Conservation (phyloP, 1,284 basidiomycete species). For the Psilocybe mexicana region DNA sequence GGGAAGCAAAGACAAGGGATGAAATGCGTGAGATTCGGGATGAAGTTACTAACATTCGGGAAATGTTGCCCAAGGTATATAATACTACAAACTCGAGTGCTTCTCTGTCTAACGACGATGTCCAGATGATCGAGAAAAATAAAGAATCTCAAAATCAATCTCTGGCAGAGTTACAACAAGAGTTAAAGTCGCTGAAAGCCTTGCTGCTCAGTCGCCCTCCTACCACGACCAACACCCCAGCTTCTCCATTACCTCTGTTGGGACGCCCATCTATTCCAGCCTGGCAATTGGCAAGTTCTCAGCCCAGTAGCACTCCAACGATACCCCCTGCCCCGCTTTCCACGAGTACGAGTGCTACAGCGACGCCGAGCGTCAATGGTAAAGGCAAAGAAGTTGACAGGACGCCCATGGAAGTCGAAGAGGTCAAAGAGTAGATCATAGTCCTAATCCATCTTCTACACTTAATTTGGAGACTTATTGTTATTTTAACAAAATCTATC, state of each 20-base stretch:
- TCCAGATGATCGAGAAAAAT: constrained; percentile 93
- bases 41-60: constrained; percentile 88
- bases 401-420: neutral
- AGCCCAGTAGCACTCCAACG: constrained; percentile 17
- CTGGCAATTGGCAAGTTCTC: constrained; percentile 63
- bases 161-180: constrained; percentile 85
- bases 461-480: neutral
- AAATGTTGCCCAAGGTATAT: constrained; percentile 86
- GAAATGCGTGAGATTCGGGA: constrained; percentile 93
- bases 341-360: constrained; percentile 9
- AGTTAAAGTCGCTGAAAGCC: constrained; percentile 93
- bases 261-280: constrained; percentile 81
- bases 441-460: neutral
- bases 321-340: constrained; percentile 22
- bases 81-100: neutral
- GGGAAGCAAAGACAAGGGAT: constrained; percentile 78
- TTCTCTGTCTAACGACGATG: constrained; percentile 2
- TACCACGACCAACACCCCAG: constrained; percentile 46
- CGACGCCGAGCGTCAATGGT: constrained; percentile 31
- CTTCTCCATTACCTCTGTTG: constrained; percentile 47
- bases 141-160: constrained; percentile 81
- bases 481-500: neutral
- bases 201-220: constrained; percentile 82
- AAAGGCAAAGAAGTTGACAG: constrained; percentile 49
- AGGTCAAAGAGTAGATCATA: neutral